phyloP scores from a whole-genome alignment of 805 yeast species.

The Wickerhamomyces bisporus region DNA sequence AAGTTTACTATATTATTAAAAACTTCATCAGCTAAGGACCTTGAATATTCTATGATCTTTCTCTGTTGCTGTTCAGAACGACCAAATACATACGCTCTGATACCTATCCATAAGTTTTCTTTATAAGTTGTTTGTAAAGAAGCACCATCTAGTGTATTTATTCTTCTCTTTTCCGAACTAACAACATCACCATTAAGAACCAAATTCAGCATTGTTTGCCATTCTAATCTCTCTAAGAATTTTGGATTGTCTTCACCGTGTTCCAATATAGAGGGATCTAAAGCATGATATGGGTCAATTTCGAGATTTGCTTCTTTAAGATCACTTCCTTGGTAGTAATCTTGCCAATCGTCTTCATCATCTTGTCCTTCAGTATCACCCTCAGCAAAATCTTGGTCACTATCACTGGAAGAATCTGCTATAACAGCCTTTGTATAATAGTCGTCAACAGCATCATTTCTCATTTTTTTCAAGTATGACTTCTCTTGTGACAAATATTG shows the following conservation, averaged over 20 bases:
- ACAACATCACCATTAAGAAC: constrained; percentile 96
- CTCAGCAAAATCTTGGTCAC: constrained; percentile 26
- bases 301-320: constrained; percentile 40
- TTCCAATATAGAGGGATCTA: constrained; percentile 17
- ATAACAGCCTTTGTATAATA: constrained; percentile 66
- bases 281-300: constrained; percentile 36
- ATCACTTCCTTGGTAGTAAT: constrained; percentile 5
- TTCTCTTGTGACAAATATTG: constrained; percentile 51
- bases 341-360: constrained; percentile 23
- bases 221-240: constrained; percentile 76
- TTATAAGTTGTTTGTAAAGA: constrained; percentile 50
- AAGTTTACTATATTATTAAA: constrained; percentile 66
- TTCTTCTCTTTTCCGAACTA: constrained; percentile 78
- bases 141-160: constrained; percentile 49
- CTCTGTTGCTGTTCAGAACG: constrained; percentile 77
- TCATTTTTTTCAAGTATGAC: constrained; percentile 57
- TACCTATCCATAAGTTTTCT: constrained; percentile 82
- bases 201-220: constrained; percentile 91
- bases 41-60: constrained; percentile 57
- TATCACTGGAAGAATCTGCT: constrained; percentile 32
- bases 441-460: constrained; percentile 59
- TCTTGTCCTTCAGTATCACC: constrained; percentile 26
- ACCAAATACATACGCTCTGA: constrained; percentile 76
- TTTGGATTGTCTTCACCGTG: constrained; percentile 26
- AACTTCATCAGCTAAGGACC: constrained; percentile 68